A percentile compares a stretch with the other conserved stretches of the same genome.
These are phyloP conservation scores for Epichloe sp. DNA, from an alignment of 2,329 filamentous ascomycete genomes.

Conservation along the genomic window DNA sequence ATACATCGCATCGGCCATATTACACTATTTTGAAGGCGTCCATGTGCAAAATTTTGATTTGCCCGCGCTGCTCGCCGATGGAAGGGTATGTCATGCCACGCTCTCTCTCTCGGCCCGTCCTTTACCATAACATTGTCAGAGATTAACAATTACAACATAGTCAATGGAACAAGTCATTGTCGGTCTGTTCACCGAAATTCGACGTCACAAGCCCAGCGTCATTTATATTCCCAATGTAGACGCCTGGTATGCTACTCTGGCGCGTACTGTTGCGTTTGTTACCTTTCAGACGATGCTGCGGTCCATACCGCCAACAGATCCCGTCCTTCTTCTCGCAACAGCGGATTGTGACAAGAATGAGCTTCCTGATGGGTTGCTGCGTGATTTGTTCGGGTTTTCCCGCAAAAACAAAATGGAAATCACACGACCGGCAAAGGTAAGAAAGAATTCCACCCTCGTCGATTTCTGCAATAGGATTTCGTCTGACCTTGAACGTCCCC, in stretches of 20 bases:
- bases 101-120: neutral
- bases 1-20: slow-evolving; percentile 71
- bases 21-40: slow-evolving; percentile 85
- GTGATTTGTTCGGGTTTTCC: slow-evolving; percentile 76
- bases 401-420: slow-evolving; percentile 64
- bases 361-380: slow-evolving; percentile 50
- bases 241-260: slow-evolving; percentile 60
- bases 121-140: neutral
- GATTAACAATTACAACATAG: slow-evolving; percentile 20
- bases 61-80: slow-evolving; percentile 73
- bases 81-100: slow-evolving; percentile 41
- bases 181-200: slow-evolving; percentile 80
- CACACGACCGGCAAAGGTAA: slow-evolving; percentile 48
- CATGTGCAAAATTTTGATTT: slow-evolving; percentile 94
- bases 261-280: slow-evolving; percentile 54
- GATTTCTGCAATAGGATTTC: too few relatives aligned
- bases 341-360: slow-evolving; percentile 56
- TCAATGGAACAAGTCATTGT: slow-evolving; percentile 81
- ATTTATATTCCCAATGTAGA: slow-evolving; percentile 90
- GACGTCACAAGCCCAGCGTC: slow-evolving; percentile 87
- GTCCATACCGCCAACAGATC: slow-evolving; percentile 78
- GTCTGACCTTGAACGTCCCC: too few relatives aligned
- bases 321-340: slow-evolving; percentile 77
- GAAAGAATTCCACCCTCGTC: slow-evolving; percentile 10
- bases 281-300: slow-evolving; percentile 75